Evolutionary conservation across 768 basidiomycete species (phyloP).

Genomic region (Xerocomellus chrysenteron): DNA sequence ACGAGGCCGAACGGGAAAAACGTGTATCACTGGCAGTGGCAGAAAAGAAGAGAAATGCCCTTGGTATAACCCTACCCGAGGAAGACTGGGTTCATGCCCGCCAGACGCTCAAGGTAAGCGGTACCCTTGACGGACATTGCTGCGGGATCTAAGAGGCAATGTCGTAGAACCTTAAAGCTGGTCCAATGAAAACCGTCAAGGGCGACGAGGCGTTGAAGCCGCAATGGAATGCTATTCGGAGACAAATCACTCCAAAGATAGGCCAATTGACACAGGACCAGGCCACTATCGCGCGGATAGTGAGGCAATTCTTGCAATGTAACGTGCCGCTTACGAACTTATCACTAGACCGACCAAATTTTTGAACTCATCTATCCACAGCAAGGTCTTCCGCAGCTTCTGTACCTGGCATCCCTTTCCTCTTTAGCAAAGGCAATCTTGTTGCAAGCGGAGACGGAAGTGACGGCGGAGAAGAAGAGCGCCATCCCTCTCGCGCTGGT

Average conservation of each 20-base stretch:
- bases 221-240: constrained; percentile 64
- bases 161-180: constrained; percentile 58
- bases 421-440: constrained; percentile 88
- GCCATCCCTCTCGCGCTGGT: constrained; percentile 83
- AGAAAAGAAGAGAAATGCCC: constrained; percentile 37
- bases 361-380: constrained; percentile 40
- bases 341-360: constrained; percentile 40
- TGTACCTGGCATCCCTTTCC: constrained; percentile 78
- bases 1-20: constrained; percentile 36
- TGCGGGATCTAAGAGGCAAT: constrained; percentile 22
- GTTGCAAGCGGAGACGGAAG: constrained; percentile 91
- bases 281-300: constrained; percentile 60
- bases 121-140: constrained; percentile 13
- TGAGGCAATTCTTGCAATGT: constrained; percentile 36
- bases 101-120: constrained; percentile 49
- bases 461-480: constrained; percentile 82
- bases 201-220: constrained; percentile 50
- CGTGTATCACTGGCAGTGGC: constrained; percentile 39
- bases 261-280: constrained; percentile 81
- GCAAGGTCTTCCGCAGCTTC: constrained; percentile 28
- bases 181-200: constrained; percentile 66
- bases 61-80: constrained; percentile 54
- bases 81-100: constrained; percentile 69
- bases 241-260: constrained; percentile 83
- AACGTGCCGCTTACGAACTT: constrained; percentile 9